Percentiles rank a stretch among this genome's conserved stretches.
Evolutionary conservation across 176 grass and related monocot species (phyloP).

Genomic region (Eragrostis nindensis): DNA sequence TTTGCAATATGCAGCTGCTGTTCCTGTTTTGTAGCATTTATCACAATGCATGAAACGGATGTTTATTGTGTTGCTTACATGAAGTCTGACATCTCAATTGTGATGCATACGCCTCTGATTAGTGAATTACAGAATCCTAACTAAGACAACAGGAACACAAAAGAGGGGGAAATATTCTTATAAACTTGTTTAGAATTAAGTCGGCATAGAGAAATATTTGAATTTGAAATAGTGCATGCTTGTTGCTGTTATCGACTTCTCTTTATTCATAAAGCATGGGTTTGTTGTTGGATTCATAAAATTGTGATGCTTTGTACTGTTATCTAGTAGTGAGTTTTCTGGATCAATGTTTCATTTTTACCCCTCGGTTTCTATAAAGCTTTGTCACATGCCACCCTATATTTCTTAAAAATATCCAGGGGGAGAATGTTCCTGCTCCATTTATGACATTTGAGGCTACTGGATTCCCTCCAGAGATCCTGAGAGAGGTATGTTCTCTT

Average conservation of each 20-base stretch:
- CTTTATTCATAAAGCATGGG: constrained; percentile 20
- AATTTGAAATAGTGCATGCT: constrained; percentile 16
- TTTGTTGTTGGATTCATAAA: constrained; percentile 3
- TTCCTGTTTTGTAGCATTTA: background rate
- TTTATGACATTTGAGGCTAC: constrained; percentile 99
- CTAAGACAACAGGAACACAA: background rate
- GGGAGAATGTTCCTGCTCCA: constrained; percentile 87
- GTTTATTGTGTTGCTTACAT: constrained; percentile 10
- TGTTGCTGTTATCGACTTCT: constrained; percentile 14
- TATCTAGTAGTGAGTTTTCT: constrained; percentile 19
- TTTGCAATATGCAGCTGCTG: background rate
- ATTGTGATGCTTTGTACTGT: background rate
- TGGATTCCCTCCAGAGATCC: constrained; percentile 93
- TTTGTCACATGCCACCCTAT: constrained; percentile 42
- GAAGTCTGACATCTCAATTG: constrained; percentile 14
- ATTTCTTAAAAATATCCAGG: constrained; percentile 64
- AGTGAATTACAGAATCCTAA: background rate
- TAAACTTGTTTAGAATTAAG: background rate
- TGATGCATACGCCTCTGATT: background rate
- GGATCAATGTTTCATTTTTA: background rate
- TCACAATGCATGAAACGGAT: background rate
- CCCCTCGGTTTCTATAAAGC: constrained; percentile 33
- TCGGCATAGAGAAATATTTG: background rate
- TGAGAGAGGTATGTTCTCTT: constrained; percentile 82
- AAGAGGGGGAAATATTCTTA: background rate